A percentile compares a stretch with the other conserved stretches of the same genome.
Conservation (phyloP, 1,284 basidiomycete species). For the Pulveroboletus sp. region DNA sequence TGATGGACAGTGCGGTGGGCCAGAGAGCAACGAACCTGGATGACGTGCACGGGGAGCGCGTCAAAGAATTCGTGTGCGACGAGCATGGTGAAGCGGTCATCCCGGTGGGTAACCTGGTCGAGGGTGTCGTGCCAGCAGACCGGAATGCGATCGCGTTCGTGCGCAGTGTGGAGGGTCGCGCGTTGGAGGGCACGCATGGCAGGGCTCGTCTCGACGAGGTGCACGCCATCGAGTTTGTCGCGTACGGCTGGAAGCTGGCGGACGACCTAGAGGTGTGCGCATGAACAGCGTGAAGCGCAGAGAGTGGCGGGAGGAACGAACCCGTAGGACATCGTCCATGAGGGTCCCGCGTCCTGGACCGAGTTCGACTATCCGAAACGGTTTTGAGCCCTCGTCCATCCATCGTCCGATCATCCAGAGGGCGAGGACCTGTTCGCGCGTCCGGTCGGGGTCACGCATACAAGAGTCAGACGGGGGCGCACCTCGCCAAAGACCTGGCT, state of each 20-base stretch:
- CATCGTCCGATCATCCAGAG: slow-evolving; percentile 87
- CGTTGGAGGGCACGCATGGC: slow-evolving; percentile 66
- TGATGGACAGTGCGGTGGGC: no score
- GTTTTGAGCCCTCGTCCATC: slow-evolving; percentile 53
- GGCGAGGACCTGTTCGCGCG: slow-evolving; percentile 62
- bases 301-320: slow-evolving; percentile 39
- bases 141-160: slow-evolving; percentile 31
- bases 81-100: slow-evolving; percentile 76
- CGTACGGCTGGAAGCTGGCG: slow-evolving; percentile 44
- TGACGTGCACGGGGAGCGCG: slow-evolving; percentile 88
- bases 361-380: slow-evolving; percentile 82
- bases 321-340: slow-evolving; percentile 87
- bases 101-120: slow-evolving; percentile 56
- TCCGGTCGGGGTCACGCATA: slow-evolving; percentile 14
- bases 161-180: slow-evolving; percentile 42
- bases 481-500: slow-evolving; percentile 97
- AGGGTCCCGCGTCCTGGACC: slow-evolving; percentile 94
- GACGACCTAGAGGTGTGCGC: slow-evolving; percentile 41
- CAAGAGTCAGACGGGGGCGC: slow-evolving; percentile 21
- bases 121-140: slow-evolving; percentile 77
- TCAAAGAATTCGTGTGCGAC: slow-evolving; percentile 99
- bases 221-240: slow-evolving; percentile 49
- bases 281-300: background rate
- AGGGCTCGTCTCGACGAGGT: slow-evolving; percentile 80
- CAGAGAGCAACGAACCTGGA: slow-evolving; percentile 57